These are phyloP conservation scores for Boletus rex-veris DNA, from an alignment of 768 basidiomycete genomes.

Conservation along the genomic window DNA sequence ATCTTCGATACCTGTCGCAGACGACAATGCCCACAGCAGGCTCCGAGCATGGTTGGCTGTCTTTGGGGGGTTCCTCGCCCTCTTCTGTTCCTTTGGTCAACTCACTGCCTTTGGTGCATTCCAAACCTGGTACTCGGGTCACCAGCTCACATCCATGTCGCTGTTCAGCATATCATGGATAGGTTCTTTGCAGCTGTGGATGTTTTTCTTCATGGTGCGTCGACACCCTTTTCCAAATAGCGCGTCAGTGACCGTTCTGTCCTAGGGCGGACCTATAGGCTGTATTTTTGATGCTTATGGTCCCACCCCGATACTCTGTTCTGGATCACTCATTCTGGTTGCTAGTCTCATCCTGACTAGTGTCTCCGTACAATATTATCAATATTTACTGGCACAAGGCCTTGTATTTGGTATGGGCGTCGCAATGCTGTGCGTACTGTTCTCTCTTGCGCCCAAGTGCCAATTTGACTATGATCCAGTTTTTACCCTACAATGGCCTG, in stretches of 20 bases:
- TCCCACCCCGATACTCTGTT: slow-evolving; percentile 48
- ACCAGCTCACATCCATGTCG: slow-evolving; percentile 51
- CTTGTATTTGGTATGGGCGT: slow-evolving; percentile 63
- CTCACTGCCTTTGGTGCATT: slow-evolving; percentile 72
- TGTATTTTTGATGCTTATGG: slow-evolving; percentile 59
- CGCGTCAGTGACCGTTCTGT: slow-evolving; percentile 1
- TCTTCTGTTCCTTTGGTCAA: slow-evolving; percentile 70
- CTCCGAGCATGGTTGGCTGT: slow-evolving; percentile 46
- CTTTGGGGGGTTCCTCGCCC: slow-evolving; percentile 59
- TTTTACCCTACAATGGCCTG: slow-evolving; percentile 70
- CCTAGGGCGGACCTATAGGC: slow-evolving; percentile 60
- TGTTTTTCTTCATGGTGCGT: slow-evolving; percentile 66
- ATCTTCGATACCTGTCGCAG: slow-evolving; percentile 11
- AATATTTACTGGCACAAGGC: slow-evolving; percentile 62
- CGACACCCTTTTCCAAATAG: neutral
- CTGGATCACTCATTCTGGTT: slow-evolving; percentile 48
- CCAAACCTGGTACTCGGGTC: slow-evolving; percentile 60
- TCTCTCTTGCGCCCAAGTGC: neutral
- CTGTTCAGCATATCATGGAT: slow-evolving; percentile 68
- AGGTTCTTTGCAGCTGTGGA: slow-evolving; percentile 64
- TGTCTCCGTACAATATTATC: slow-evolving; percentile 52
- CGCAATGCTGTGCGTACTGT: slow-evolving; percentile 53
- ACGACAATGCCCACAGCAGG: slow-evolving; percentile 8
- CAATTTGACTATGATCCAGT: slow-evolving; percentile 32
- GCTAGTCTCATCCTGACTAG: slow-evolving; percentile 60